Base-by-base conservation (phyloP, 148 eudicot genomes). In the Persicaria maculosa region DNA sequence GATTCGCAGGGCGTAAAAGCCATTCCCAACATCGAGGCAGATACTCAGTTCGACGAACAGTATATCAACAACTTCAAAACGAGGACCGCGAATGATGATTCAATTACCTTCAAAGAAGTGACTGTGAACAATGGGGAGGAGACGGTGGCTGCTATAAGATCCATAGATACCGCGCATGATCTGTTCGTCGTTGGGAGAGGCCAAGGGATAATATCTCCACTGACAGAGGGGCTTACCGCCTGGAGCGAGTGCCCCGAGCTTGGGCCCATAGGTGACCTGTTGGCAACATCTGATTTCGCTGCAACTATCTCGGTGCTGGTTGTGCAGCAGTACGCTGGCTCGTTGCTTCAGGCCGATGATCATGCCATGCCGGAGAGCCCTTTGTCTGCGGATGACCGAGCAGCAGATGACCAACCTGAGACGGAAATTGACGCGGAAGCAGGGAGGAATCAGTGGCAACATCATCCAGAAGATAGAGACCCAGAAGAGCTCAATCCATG, bases 171-270 rank as follows among this genome's bases (percentile, higher is more conserved):
- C 2, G 64, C 50, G 10, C 88, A 90, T 74, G 93, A 92, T 73
- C 80, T 94, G 9, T 92, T 83, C 79, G 82, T 94, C 72, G 96
- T 92, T 0, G 98, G 98, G 16, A 77, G 96, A 77, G 96, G 98
- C 9, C 87, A 86, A 52, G 98, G 95, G 6, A 79, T 79, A 76
- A 62, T 84, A 31, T 89, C 95, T 3, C 93, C 93, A 7, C 80
- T 94, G 8, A 91, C 93, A n/a, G 89, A 91, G 0, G 97, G 98
- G 76, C 78, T 94, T n/a, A 94, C 96, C 0, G 98, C 91, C 72
- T 89, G 95, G 97, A 92, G 97, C 44, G 98, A 94, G 83, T 94
- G 98, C 72, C 97, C 96, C 1, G 98, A 94, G 75, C 86, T 94
- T 2, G 97, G 99, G 6, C 88, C 92, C 1, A 90, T 95, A 0